Evolutionary conservation across 1,139 yeast genomes (phyloP).

Genomic region (Sugiyamaella japonica): DNA sequence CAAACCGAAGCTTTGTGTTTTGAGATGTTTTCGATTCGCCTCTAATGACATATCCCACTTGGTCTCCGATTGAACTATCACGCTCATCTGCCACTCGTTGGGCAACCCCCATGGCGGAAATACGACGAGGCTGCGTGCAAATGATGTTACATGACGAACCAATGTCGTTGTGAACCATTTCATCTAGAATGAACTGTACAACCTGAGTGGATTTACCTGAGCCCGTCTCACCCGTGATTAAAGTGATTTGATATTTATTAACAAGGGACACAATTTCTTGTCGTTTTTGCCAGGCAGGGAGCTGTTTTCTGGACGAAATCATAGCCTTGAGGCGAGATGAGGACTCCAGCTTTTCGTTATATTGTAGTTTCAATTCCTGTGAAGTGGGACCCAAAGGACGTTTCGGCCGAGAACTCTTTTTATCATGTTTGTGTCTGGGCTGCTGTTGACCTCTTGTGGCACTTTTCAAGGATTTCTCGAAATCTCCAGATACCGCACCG

Average conservation of each 20-base stretch:
- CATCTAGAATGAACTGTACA: constrained; percentile 83
- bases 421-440: not conserved
- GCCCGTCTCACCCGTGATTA: constrained; percentile 96
- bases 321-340: constrained; percentile 40
- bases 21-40: constrained; percentile 74
- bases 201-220: constrained; percentile 94
- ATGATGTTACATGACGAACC: constrained; percentile 59
- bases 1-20: constrained; percentile 73
- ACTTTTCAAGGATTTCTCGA: constrained; percentile 11
- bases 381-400: constrained; percentile 14
- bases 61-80: constrained; percentile 62
- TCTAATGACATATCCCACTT: constrained; percentile 85
- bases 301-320: constrained; percentile 48
- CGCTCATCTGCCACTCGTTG: constrained; percentile 90
- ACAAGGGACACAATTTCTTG: constrained; percentile 58
- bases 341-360: constrained; percentile 21
- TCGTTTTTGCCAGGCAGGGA: constrained; percentile 85
- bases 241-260: constrained; percentile 58
- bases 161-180: constrained; percentile 40
- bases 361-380: constrained; percentile 19
- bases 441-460: not conserved
- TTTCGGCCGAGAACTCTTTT: not conserved
- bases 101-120: constrained; percentile 91
- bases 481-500: constrained; percentile 40
- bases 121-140: constrained; percentile 95